These are phyloP conservation scores for Annulohypoxylon truncatum DNA, from an alignment of 2,329 filamentous ascomycete species.

Conservation along the genomic window DNA sequence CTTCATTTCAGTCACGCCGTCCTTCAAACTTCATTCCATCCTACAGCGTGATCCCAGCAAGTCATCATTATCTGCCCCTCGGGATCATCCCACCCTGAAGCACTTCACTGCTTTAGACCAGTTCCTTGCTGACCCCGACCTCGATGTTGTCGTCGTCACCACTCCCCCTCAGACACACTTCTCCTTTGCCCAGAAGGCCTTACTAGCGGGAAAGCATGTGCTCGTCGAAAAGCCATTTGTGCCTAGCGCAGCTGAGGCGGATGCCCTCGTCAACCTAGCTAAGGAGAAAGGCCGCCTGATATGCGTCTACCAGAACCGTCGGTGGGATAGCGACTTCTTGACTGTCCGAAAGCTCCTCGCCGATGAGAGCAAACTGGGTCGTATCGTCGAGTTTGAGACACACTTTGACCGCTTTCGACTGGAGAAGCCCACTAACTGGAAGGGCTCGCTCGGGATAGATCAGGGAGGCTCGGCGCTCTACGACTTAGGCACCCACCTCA, in stretches of 20 bases:
- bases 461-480: slow-evolving; percentile 76
- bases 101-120: slow-evolving; percentile 72
- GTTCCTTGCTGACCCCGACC: slow-evolving; percentile 71
- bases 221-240: slow-evolving; percentile 88
- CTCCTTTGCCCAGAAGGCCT: slow-evolving; percentile 69
- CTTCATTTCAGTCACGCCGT: slow-evolving; percentile 73
- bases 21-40: slow-evolving; percentile 77
- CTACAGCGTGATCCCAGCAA: slow-evolving; percentile 77
- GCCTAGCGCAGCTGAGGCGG: slow-evolving; percentile 75
- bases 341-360: slow-evolving; percentile 73
- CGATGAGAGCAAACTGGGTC: slow-evolving; percentile 69
- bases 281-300: slow-evolving; percentile 63
- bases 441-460: slow-evolving; percentile 67
- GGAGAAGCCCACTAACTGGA: slow-evolving; percentile 72
- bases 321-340: slow-evolving; percentile 82
- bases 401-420: slow-evolving; percentile 83
- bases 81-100: slow-evolving; percentile 73
- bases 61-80: slow-evolving; percentile 70
- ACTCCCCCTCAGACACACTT: slow-evolving; percentile 80
- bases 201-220: slow-evolving; percentile 80
- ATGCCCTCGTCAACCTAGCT: slow-evolving; percentile 68
- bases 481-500: slow-evolving; percentile 79
- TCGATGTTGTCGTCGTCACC: slow-evolving; percentile 78
- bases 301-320: slow-evolving; percentile 80
- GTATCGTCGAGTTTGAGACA: slow-evolving; percentile 81